Percentiles rank a stretch among this genome's conserved stretches.
Conservation (phyloP, 2,329 filamentous ascomycete genomes). For the Clarireedia monteithiana region DNA sequence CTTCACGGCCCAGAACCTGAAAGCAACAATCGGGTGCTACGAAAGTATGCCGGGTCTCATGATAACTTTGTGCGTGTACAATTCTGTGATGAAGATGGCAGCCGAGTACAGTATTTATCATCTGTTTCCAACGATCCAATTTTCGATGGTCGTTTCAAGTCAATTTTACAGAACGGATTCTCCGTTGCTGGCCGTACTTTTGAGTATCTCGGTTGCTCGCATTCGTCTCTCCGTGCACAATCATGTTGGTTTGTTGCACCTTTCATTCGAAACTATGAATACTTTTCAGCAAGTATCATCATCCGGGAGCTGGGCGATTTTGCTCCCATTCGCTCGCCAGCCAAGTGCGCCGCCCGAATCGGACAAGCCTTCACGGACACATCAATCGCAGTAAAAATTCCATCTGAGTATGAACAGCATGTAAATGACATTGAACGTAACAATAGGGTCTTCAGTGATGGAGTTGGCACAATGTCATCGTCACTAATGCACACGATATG, state of each 20-base stretch:
- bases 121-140: conserved; percentile 43
- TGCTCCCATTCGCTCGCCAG: conserved; percentile 41
- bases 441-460: conserved; percentile 65
- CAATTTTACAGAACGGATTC: conserved; percentile 51
- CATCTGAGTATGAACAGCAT: conserved; percentile 22
- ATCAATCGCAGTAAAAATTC: conserved; percentile 49
- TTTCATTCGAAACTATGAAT: conserved; percentile 31
- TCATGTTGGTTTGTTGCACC: conserved; percentile 59
- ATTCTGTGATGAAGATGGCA: conserved; percentile 67
- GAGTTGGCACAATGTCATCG: conserved; percentile 65
- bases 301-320: conserved; percentile 43
- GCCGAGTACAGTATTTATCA: conserved; percentile 51
- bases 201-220: conserved; percentile 68
- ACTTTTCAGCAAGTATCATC: conserved; percentile 30
- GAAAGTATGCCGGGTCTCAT: conserved; percentile 51
- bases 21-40: conserved; percentile 61
- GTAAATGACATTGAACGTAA: conserved; percentile 47
- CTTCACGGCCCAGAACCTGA: conserved; percentile 57
- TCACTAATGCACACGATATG: conserved; percentile 54
- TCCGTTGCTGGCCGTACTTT: conserved; percentile 55
- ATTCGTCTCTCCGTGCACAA: conserved; percentile 67
- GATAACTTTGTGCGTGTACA: conserved; percentile 63
- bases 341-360: conserved; percentile 51
- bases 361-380: conserved; percentile 70
- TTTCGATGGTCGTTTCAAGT: conserved; percentile 50